phyloP scores from a whole-genome alignment of 495 filamentous ascomycete genomes.

The Cenococcum geophilum region DNA sequence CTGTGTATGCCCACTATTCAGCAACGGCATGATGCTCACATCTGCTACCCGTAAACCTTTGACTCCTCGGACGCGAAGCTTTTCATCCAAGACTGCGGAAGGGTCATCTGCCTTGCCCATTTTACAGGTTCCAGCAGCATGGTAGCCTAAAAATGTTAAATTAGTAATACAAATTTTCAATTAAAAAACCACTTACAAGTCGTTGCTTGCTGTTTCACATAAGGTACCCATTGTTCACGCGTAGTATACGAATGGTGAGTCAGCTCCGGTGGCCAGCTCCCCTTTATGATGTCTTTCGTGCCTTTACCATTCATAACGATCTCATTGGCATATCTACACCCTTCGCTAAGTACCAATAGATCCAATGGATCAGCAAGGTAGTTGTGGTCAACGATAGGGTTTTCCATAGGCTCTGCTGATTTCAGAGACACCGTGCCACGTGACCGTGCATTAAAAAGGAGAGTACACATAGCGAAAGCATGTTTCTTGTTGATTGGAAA shows the following conservation, averaged over 20 bases:
- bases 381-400: constrained; percentile 52
- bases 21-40: constrained; percentile 49
- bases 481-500: constrained; percentile 15
- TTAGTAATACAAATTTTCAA: constrained; percentile 9
- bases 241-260: constrained; percentile 45
- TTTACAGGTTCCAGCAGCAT: constrained; percentile 17
- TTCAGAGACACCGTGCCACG: constrained; percentile 52
- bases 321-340: constrained; percentile 42
- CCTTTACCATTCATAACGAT: constrained; percentile 49
- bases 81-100: constrained; percentile 13
- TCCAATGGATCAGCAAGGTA: constrained; percentile 42
- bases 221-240: constrained; percentile 43
- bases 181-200: constrained; percentile 42
- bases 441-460: constrained; percentile 36
- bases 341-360: constrained; percentile 29
- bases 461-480: constrained; percentile 37
- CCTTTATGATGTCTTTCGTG: constrained; percentile 52
- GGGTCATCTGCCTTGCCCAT: constrained; percentile 15
- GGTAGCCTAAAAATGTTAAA: constrained; percentile 50
- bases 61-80: constrained; percentile 19
- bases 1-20: constrained; percentile 53
- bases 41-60: constrained; percentile 17
- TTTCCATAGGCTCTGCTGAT: constrained; percentile 49
- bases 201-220: constrained; percentile 37
- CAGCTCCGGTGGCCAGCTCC: constrained; percentile 47